Base-by-base conservation (phyloP, 108 stramenopile genomes). In the Skeletonema grethae region DNA sequence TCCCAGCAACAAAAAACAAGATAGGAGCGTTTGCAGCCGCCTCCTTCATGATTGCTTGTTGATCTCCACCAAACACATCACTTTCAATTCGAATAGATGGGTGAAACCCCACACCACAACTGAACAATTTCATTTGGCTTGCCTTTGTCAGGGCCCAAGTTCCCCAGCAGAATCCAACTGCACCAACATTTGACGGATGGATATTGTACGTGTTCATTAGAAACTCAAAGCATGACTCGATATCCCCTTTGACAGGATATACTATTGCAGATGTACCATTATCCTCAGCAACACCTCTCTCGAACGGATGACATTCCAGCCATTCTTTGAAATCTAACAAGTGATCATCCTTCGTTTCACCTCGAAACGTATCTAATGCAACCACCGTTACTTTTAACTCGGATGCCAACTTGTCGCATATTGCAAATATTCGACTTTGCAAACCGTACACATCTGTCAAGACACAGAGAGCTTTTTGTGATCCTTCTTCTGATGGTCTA, bases 111-210 rank as follows among this genome's bases (percentile, higher is more conserved):
- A 85, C 77, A 5, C 48, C 77, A 48, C 66, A 68, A 15, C 72
- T 62, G 35, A 73, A 79, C 1, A 58, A 10, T 12, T 41, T 53
- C 18, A 53, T 72, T 55, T 35, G 28, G 35, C 57, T 67, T 0
- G 69, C 66, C 45, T 82, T 82, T 18, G 67, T 77, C 61, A 79
- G 58, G 0, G 81, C 80, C 81, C 81, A 85, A 0, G 48, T 72
- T 0, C 84, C 84, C 81, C 81, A 85, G 28, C 84, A 85, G 62
- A 85, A 85, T 43, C 81, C 84, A 10, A 82, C 39, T 12, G 67
- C 66, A 28, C 69, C 73, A 38, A 79, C 34, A 15, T 83, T 31
- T 16, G 56, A 72, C 1, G 50, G 28, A 20, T 55, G 22, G 13
- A 75, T 60, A 15, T 35, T 57, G 20, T 57, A 60, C 15, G 50